Base-by-base conservation (phyloP, 257 asterid genomes). In the Eucommia ulmoides region DNA sequence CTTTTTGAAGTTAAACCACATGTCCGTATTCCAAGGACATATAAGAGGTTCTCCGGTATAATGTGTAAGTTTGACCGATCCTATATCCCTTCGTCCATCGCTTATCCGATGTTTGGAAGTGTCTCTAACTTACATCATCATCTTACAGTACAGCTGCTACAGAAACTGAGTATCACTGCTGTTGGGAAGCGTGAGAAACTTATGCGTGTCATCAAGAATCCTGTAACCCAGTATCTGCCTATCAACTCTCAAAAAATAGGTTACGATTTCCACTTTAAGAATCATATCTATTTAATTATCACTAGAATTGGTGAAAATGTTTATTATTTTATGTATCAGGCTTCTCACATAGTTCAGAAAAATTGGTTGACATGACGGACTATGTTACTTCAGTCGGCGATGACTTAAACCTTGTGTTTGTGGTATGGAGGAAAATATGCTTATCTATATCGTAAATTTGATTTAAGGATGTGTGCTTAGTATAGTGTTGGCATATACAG, bases 11-110 rank as follows among this genome's bases (percentile, higher is more conserved):
- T 85, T 56, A 85, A 82, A 48, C 93, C 96, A 52, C 81, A 82
- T 63, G 85, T 77, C 49, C 96, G 94, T 49, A 80, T 89, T 71
- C 96, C 98, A 2, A 82, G 98, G 68, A 86, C 96, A 15, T 85
- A 76, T 54, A 80, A 78, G 62, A 72, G 96, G 22, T 89, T 89
- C 54, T 46, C 86, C 56, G 98, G 98, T 46, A 72, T 89, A 64
- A 85, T 89, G 76, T 81, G 97, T 89, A 67, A 78, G 96, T 74
- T 29, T 12, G 12, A 12, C 38, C 12, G 7, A 29, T 12, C 12
- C 8, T 12, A 29, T 29, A 5, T 29, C 7, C 8, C 38, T 29
- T 29, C 7, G 8, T 29, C 7, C 38, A 12, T 29, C 12, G n/a
- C 38, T 42, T 15, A 19, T 15, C 20, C 20, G 33, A 35, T 49